phyloP scores from a whole-genome alignment of 805 yeast species.

The Candida ipomoeae region DNA sequence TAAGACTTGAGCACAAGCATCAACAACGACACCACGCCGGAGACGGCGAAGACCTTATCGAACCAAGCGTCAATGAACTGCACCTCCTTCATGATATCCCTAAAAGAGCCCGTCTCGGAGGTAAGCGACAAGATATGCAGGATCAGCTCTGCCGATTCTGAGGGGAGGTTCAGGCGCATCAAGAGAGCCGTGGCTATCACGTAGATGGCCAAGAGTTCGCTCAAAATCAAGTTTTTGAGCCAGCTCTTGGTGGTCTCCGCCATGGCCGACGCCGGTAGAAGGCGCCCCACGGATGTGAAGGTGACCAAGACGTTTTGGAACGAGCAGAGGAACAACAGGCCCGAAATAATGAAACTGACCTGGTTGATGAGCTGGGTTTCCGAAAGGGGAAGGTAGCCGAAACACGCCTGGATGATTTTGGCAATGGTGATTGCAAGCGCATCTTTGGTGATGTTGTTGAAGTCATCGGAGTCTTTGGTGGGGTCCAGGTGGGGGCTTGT shows the following conservation, averaged over 20 bases:
- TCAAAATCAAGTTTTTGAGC: slow-evolving; percentile 36
- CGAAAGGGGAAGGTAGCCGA: slow-evolving; percentile 26
- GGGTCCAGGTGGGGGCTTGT: too few species aligned
- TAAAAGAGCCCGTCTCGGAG: slow-evolving; percentile 13
- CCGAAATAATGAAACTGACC: slow-evolving; percentile 50
- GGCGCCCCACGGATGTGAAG: slow-evolving; percentile 46
- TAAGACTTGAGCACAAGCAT: slow-evolving; percentile 20
- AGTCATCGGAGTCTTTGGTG: not conserved
- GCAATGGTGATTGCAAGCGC: slow-evolving; percentile 50
- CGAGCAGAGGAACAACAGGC: slow-evolving; percentile 57
- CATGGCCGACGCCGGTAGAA: slow-evolving; percentile 24
- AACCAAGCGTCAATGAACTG: slow-evolving; percentile 49
- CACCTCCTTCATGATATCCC: slow-evolving; percentile 31
- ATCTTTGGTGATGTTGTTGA: slow-evolving; percentile 29
- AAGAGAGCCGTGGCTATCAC: slow-evolving; percentile 49
- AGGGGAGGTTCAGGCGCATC: slow-evolving; percentile 46
- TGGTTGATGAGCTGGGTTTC: slow-evolving; percentile 42
- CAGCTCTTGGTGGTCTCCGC: slow-evolving; percentile 20
- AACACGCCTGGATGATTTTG: slow-evolving; percentile 29
- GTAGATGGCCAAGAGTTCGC: slow-evolving; percentile 48
- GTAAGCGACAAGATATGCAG: slow-evolving; percentile 34
- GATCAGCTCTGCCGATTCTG: slow-evolving; percentile 39
- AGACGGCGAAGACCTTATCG: slow-evolving; percentile 46
- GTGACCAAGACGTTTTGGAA: slow-evolving; percentile 62
- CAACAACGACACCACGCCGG: slow-evolving; percentile 34